phyloP scores from a whole-genome alignment of 129 eudicot genomes.

The Pseudognaphalium luteoalbum region DNA sequence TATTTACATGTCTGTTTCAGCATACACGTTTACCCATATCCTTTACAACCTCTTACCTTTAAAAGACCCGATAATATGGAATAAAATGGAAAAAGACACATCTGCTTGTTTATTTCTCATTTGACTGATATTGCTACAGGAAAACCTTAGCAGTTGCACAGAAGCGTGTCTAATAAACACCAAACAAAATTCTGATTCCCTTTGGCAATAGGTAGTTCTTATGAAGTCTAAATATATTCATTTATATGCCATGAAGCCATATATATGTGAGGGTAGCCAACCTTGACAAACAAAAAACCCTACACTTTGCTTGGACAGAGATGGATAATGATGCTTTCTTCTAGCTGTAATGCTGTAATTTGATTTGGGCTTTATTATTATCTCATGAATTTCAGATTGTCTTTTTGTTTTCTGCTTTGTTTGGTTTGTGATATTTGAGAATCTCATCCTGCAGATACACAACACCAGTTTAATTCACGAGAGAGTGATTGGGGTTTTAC shows the following conservation, averaged over 20 bases:
- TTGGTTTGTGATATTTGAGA: slow-evolving; percentile 28
- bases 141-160: too few species aligned
- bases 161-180: neutral
- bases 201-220: neutral
- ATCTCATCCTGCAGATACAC: slow-evolving; percentile 58
- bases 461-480: slow-evolving; percentile 79
- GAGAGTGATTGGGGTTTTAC: slow-evolving; percentile 99
- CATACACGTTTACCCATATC: too few species aligned
- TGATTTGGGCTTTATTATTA: slow-evolving; percentile 5
- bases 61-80: too few species aligned
- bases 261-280: neutral
- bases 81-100: too few species aligned
- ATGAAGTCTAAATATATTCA: neutral
- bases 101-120: too few species aligned
- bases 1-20: too few species aligned
- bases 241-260: neutral
- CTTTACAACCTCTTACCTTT: too few species aligned
- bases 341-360: neutral
- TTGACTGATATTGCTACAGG: too few species aligned
- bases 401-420: neutral
- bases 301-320: neutral
- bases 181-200: too few species aligned
- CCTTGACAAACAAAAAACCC: neutral
- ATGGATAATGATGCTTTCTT: neutral
- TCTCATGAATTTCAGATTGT: neutral